A percentile compares a stretch with the other conserved stretches of the same genome.
Conservation (phyloP, 202 grass and related monocot species). For the Panicum virgatum region DNA sequence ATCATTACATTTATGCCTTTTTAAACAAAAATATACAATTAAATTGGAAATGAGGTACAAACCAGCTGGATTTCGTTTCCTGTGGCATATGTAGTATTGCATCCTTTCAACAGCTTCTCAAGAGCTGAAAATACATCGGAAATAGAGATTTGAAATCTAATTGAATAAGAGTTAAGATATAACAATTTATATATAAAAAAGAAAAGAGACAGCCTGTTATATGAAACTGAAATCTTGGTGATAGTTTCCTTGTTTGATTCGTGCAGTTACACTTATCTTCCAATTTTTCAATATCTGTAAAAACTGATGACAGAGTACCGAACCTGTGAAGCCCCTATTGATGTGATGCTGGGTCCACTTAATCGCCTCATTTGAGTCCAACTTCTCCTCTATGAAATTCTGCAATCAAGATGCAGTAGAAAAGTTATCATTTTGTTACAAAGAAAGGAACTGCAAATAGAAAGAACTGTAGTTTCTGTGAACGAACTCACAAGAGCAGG, state of each 20-base stretch:
- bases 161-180: background rate
- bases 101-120: conserved; percentile 59
- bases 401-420: conserved; percentile 28
- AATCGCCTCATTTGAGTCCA: conserved; percentile 46
- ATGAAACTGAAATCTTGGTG: no score
- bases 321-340: conserved; percentile 79
- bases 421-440: background rate
- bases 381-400: conserved; percentile 59
- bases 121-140: conserved; percentile 52
- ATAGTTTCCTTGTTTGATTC: no score
- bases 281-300: no score
- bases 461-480: background rate
- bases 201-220: no score
- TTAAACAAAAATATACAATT: background rate
- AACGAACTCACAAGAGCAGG: conserved; percentile 40
- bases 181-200: no score
- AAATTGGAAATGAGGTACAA: conserved; percentile 27
- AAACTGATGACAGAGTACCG: background rate
- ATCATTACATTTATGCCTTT: background rate
- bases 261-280: no score
- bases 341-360: conserved; percentile 54
- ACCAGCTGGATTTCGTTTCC: conserved; percentile 76
- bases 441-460: background rate
- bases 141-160: background rate
- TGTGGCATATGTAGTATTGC: conserved; percentile 62